Conservation (phyloP, 1,284 basidiomycete genomes). For the Trichosporon sp. region DNA sequence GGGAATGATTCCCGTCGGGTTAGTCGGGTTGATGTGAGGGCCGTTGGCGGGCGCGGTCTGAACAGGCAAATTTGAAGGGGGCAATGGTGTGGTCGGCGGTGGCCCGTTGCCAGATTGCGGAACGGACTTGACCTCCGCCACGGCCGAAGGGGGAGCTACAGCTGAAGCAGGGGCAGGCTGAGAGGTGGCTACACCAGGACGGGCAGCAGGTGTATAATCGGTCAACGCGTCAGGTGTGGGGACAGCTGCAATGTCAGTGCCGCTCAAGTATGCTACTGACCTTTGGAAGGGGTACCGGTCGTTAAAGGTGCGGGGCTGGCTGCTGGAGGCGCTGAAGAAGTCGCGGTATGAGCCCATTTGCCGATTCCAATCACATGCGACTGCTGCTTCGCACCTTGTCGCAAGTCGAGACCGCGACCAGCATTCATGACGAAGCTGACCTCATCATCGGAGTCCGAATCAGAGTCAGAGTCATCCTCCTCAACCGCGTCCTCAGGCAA, state of each 20-base stretch:
- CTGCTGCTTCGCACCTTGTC: conserved; percentile 14
- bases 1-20: conserved; percentile 55
- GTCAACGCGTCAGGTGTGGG: conserved; percentile 68
- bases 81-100: conserved; percentile 24
- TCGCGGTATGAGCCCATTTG: conserved; percentile 45
- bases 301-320: conserved; percentile 17
- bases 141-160: conserved; percentile 28
- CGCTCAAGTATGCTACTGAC: conserved; percentile 12
- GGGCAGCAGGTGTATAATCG: conserved; percentile 80
- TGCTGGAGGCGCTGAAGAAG: conserved; percentile 23
- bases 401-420: conserved; percentile 21
- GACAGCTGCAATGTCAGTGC: conserved; percentile 18
- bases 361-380: conserved; percentile 43
- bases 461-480: conserved; percentile 33
- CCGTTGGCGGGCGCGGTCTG: conserved; percentile 17
- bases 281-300: conserved; percentile 17
- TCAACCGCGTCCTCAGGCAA: conserved; percentile 41
- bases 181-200: conserved; percentile 51
- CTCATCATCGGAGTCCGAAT: conserved; percentile 46
- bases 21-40: conserved; percentile 58
- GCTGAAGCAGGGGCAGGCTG: conserved; percentile 8
- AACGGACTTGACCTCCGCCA: conserved; percentile 31
- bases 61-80: conserved; percentile 37
- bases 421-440: conserved; percentile 46
- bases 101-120: conserved; percentile 15